Conservation (phyloP, 1,284 basidiomycete genomes). For the Apiotrichum gracile region DNA sequence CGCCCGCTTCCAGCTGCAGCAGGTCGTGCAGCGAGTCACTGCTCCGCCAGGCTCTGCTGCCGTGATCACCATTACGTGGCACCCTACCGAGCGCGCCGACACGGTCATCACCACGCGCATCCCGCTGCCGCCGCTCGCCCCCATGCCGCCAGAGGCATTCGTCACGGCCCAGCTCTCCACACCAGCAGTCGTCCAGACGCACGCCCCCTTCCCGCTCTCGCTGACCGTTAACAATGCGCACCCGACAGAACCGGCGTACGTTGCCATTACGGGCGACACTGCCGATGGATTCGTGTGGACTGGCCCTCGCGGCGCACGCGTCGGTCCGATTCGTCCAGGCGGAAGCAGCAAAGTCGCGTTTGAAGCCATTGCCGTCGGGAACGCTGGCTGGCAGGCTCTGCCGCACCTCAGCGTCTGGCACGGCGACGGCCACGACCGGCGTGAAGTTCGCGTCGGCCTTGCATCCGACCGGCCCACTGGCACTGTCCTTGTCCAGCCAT, state of each 20-base stretch:
- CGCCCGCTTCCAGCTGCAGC: slow-evolving; percentile 15
- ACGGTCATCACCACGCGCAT: neutral
- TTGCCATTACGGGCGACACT: slow-evolving; percentile 33
- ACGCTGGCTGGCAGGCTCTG: slow-evolving; percentile 28
- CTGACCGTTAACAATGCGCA: slow-evolving; percentile 38
- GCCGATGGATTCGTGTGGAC: slow-evolving; percentile 41
- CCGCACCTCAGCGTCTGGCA: slow-evolving; percentile 35
- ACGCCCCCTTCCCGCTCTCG: slow-evolving; percentile 29
- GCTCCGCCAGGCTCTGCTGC: neutral
- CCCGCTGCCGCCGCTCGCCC: slow-evolving; percentile 25
- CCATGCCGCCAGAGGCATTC: slow-evolving; percentile 29
- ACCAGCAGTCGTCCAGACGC: slow-evolving; percentile 16
- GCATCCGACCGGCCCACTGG: slow-evolving; percentile 6
- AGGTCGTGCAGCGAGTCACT: neutral
- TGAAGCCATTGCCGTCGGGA: slow-evolving; percentile 24
- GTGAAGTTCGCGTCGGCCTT: slow-evolving; percentile 26
- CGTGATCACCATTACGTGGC: slow-evolving; percentile 11
- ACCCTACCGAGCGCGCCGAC: slow-evolving; percentile 1
- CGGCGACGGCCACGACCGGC: slow-evolving; percentile 25
- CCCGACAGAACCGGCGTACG: slow-evolving; percentile 21
- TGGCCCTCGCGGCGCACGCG: slow-evolving; percentile 24
- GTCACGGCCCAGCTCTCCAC: slow-evolving; percentile 22
- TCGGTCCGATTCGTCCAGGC: slow-evolving; percentile 26
- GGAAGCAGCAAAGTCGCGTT: slow-evolving; percentile 15
- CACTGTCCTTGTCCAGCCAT: slow-evolving; percentile 12